Conservation (phyloP, 768 basidiomycete species). For the Pluteus cervinus region DNA sequence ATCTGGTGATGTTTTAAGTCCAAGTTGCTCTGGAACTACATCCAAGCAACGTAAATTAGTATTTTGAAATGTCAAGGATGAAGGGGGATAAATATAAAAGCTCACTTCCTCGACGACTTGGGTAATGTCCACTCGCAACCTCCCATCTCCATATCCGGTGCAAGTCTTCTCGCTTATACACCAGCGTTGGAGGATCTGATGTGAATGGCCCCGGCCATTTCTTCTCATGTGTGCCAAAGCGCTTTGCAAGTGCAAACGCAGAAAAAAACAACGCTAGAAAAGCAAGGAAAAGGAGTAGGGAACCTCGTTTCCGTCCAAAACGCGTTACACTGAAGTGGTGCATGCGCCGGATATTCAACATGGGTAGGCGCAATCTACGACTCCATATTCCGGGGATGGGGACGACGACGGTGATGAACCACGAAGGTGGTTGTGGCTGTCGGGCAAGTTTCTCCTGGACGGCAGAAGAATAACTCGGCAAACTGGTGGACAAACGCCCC, state of each 20-base stretch:
- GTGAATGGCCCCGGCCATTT: constrained; percentile 55
- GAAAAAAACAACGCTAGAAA: constrained; percentile 44
- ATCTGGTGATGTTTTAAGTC: constrained; percentile 44
- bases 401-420: constrained; percentile 55
- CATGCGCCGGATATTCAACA: constrained; percentile 57
- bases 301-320: constrained; percentile 54
- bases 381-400: constrained; percentile 54
- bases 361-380: constrained; percentile 48
- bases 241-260: constrained; percentile 53
- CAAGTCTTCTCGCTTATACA: constrained; percentile 72
- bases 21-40: constrained; percentile 67
- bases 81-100: constrained; percentile 10
- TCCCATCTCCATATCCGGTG: constrained; percentile 97
- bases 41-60: constrained; percentile 8
- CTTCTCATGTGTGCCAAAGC: constrained; percentile 55
- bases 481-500: no score
- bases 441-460: constrained; percentile 63
- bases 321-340: constrained; percentile 50
- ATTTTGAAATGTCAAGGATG: not conserved
- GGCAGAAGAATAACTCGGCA: constrained; percentile 48
- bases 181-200: constrained; percentile 62
- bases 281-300: constrained; percentile 42
- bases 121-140: constrained; percentile 89
- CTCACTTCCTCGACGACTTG: constrained; percentile 73
- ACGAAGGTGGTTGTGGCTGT: constrained; percentile 37